A percentile compares a stretch with the other conserved stretches of the same genome.
Conservation (phyloP, 257 asterid genomes). For the Primulina huaijiensis region DNA sequence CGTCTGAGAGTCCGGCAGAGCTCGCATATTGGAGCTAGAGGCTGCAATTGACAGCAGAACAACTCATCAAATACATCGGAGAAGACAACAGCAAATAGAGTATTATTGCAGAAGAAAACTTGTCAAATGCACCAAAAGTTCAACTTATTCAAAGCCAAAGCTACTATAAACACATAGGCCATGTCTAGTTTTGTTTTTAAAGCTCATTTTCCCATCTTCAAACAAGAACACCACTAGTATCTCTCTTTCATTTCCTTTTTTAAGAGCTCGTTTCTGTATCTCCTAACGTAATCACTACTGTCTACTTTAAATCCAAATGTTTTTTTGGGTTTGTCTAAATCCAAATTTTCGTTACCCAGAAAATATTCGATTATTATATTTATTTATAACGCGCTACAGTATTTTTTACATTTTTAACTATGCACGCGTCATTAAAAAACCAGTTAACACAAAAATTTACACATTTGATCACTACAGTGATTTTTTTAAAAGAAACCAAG, state of each 20-base stretch:
- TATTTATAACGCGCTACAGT: neutral
- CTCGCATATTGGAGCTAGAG: slow-evolving; percentile 73
- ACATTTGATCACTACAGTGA: neutral
- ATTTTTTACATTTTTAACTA: neutral
- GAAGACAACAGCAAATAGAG: neutral
- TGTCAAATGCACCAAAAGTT: neutral
- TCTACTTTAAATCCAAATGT: neutral
- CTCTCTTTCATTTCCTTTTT: neutral
- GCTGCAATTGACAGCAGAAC: slow-evolving; percentile 44
- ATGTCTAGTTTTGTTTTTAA: neutral
- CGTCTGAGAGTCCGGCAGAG: slow-evolving; percentile 61
- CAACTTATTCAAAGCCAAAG: slow-evolving; percentile 9
- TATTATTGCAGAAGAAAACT: neutral
- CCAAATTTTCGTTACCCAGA: neutral
- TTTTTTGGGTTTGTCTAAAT: no score
- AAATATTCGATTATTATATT: no score
- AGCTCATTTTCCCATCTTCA: neutral
- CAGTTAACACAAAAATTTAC: neutral
- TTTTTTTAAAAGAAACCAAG: neutral
- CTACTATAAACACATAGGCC: neutral
- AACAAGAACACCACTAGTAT: neutral
- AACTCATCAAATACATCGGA: slow-evolving; percentile 7
- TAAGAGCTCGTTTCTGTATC: neutral
- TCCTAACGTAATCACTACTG: neutral
- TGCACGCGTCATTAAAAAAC: neutral